Base-by-base conservation (phyloP, 371 early-diverging fungal species). In the Funneliformis caledonium region DNA sequence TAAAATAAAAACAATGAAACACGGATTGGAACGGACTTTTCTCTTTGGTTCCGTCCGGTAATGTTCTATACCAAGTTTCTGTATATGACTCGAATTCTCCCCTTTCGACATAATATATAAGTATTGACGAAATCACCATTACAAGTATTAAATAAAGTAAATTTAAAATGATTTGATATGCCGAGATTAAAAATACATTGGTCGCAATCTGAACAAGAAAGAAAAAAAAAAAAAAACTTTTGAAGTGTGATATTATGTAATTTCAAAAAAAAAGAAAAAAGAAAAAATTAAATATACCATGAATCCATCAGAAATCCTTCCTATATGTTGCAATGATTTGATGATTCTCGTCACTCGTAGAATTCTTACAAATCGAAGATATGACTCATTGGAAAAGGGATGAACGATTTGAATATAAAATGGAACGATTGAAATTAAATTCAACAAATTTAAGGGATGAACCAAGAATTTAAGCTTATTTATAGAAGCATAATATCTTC, bases 1-100 rank as follows among this genome's bases (percentile, higher is more conserved):
- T 70, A 78, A 82, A 81, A 59, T 67, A 82, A 22, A 81, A 81
- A 16, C 65, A 82, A 64, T 84, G 84, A 26, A 86, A 81, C 0
- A 88, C 76, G 76, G 87, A 87, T 69, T 88, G 88, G 56, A 84
- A 88, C 45, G 88, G 88, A 42, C 88, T 88, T 68, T 68, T 52
- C 64, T 87, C 85, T 0, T 16, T 10, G 10, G 79, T 80, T 76
- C 86, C 72, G 72, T 56, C 56, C 80, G 82, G 84, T 33, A 59
- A 59, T 16, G 10, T 10, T 33, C 80, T 42, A 50, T 70, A 59
- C 70, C 72, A 79, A 5, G 26, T 33, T 9, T 5, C 0, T n/a
- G 26, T 59, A 31, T 1, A 2, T 14, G 0, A 4, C 59, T 79
- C 52, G 37, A 65, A 77, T 50, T 69, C 60, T 16, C 80, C 80